Evolutionary conservation across 352 stramenopile species (phyloP).

Genomic region (Globisporangium spiculum): DNA sequence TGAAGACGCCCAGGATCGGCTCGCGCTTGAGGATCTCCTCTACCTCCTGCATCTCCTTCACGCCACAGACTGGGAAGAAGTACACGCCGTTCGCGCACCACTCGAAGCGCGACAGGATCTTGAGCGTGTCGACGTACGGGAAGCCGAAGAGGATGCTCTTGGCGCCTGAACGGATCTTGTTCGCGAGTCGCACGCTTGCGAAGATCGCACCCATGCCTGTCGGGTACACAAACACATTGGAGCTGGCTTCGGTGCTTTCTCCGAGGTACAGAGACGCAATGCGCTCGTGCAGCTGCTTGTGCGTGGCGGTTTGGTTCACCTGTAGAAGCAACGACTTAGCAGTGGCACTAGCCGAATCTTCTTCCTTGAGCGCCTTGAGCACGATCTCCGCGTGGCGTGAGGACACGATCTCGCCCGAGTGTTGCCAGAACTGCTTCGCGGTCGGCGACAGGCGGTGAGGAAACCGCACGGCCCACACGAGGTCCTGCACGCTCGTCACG

Average conservation of each 20-base stretch:
- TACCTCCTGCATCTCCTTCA: conserved; percentile 52
- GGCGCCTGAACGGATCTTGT: conserved; percentile 31
- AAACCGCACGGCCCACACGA: conserved; percentile 76
- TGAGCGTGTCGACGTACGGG: conserved; percentile 93
- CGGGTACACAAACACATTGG: conserved; percentile 75
- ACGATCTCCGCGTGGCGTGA: conserved; percentile 78
- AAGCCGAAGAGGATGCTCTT: conserved; percentile 92
- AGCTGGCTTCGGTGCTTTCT: background rate
- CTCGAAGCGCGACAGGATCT: conserved; percentile 87
- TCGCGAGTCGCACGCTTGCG: conserved; percentile 67
- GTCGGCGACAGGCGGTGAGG: conserved; percentile 35
- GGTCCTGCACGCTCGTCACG: conserved; percentile 40
- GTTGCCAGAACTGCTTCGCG: conserved; percentile 91
- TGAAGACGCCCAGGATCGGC: conserved; percentile 87
- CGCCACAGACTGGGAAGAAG: conserved; percentile 87
- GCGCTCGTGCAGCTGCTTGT: conserved; percentile 44
- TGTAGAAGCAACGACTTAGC: conserved; percentile 10
- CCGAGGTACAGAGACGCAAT: conserved; percentile 56
- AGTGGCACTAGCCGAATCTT: background rate
- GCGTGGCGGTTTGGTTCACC: conserved; percentile 20
- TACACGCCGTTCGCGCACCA: conserved; percentile 82
- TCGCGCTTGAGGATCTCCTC: conserved; percentile 69
- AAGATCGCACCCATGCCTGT: conserved; percentile 90
- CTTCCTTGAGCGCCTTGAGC: conserved; percentile 43
- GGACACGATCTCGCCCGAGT: conserved; percentile 91